Conservation (phyloP, 768 basidiomycete species). For the Boletus vinaceobasis region DNA sequence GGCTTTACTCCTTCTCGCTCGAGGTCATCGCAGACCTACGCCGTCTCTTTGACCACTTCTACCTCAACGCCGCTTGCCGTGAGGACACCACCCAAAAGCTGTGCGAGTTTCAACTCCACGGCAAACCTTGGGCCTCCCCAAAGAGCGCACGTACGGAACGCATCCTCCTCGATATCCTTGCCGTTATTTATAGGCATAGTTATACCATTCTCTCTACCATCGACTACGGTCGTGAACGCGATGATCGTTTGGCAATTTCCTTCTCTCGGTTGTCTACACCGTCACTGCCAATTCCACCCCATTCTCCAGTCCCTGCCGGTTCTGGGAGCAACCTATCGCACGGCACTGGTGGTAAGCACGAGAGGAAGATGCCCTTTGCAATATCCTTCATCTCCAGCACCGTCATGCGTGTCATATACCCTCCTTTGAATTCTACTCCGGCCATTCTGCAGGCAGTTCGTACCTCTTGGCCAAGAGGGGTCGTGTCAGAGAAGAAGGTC, state of each 20-base stretch:
- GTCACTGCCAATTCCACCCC: constrained; percentile 36
- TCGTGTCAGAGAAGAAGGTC: constrained; percentile 73
- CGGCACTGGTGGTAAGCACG: constrained; percentile 29
- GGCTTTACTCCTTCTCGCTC: constrained; percentile 67
- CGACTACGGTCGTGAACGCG: constrained; percentile 74
- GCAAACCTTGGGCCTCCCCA: constrained; percentile 70
- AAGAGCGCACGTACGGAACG: constrained; percentile 66
- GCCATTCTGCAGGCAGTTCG: constrained; percentile 79
- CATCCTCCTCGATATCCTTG: constrained; percentile 64
- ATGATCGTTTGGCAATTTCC: constrained; percentile 67
- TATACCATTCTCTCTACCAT: constrained; percentile 64
- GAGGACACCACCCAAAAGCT: constrained; percentile 58
- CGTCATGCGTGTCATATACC: constrained; percentile 66
- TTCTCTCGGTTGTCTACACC: constrained; percentile 53
- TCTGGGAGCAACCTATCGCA: constrained; percentile 39
- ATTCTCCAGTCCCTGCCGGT: constrained; percentile 38
- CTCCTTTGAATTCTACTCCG: constrained; percentile 73
- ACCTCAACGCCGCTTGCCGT: constrained; percentile 42
- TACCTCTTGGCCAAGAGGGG: constrained; percentile 75
- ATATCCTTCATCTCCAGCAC: constrained; percentile 70
- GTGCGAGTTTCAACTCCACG: constrained; percentile 63
- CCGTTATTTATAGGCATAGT: constrained; percentile 59
- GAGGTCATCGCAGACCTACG: constrained; percentile 52
- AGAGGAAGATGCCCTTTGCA: constrained; percentile 56
- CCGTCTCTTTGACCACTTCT: constrained; percentile 49